Conservation (phyloP, 208 protist genomes). For the Vickermania spadyakhi region DNA sequence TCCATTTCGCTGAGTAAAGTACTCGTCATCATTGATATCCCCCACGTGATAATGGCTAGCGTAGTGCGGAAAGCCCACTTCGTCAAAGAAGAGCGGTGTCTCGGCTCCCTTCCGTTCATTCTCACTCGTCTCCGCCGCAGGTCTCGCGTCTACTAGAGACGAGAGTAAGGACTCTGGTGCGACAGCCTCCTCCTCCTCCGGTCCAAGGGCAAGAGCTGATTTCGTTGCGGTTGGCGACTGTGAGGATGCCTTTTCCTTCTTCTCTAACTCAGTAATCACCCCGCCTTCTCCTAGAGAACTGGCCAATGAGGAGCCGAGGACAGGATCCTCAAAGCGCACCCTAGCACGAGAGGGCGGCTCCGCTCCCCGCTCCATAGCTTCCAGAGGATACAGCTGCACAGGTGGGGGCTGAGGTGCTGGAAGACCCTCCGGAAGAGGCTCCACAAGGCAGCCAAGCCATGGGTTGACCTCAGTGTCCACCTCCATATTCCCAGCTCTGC, state of each 20-base stretch:
- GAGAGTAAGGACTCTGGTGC: background rate
- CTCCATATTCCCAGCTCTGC: background rate
- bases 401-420: background rate
- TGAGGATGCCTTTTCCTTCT: too few species aligned
- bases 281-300: too few species aligned
- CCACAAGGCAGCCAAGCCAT: background rate
- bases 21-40: conserved; percentile 80
- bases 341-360: too few species aligned
- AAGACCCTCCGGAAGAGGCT: background rate
- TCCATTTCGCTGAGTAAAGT: conserved; percentile 32
- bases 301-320: too few species aligned
- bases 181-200: too few species aligned
- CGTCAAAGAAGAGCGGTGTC: conserved; percentile 12
- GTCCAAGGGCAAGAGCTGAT: too few species aligned
- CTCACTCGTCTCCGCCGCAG: background rate
- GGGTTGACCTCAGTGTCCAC: background rate
- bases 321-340: too few species aligned
- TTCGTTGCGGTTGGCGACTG: too few species aligned
- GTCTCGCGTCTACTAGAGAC: background rate
- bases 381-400: background rate
- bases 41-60: conserved; percentile 37
- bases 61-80: conserved; percentile 27
- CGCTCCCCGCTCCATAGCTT: background rate
- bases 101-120: background rate
- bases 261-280: too few species aligned